Evolutionary conservation across 345 rosid genomes (phyloP), one percentile per base, ranked within the genome.

Genomic region (Populus tremula): DNA sequence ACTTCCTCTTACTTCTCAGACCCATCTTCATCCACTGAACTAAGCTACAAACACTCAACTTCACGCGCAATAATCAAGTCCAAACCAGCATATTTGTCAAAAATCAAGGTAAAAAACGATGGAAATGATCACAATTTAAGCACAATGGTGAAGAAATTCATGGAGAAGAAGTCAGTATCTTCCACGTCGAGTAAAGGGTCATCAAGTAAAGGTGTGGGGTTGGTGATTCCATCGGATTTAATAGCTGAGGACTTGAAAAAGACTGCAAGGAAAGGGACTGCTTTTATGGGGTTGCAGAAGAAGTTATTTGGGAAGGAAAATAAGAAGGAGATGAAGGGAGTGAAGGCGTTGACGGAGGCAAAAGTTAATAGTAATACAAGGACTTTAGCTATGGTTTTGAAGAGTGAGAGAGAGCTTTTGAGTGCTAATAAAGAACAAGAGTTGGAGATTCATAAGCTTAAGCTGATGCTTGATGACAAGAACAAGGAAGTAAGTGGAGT

Each of bases 341-440:
- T 81, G 36, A 94, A 90, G 84, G 91, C 94, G 5, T 73, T 95
- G 85, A 86, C 85, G 4, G 99, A 93, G 79, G 90, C 90, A 20
- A 94, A 90, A 47, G 91, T 88, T 75, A 90, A 86, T 59, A 33
- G 73, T 14, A 78, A 78, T 49, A 86, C 98, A 8, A 91, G 94
- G 87, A 93, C 97, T 9, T 73, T 95, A 78, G 94, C 94, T 16
- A 93, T 92, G 99, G 96, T 95, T 72, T 78, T 95, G 74, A 86
- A 94, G 81, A 90, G 98, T 71, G 99, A 92, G 80, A 91, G 96
- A 76, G 97, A 91, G 93, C 98, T 93, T 17, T 78, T 92, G 83
- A 79, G 81, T 82, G 79, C 88, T 61, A 95, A 87, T 70, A 92
- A 92, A 86, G 97, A 92, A 70, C 88, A 82, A 71, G 97, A 92